Percentiles rank a stretch among this genome's conserved stretches.
Conservation (phyloP, 2,329 filamentous ascomycete species). For the Fonsecaea monophora region DNA sequence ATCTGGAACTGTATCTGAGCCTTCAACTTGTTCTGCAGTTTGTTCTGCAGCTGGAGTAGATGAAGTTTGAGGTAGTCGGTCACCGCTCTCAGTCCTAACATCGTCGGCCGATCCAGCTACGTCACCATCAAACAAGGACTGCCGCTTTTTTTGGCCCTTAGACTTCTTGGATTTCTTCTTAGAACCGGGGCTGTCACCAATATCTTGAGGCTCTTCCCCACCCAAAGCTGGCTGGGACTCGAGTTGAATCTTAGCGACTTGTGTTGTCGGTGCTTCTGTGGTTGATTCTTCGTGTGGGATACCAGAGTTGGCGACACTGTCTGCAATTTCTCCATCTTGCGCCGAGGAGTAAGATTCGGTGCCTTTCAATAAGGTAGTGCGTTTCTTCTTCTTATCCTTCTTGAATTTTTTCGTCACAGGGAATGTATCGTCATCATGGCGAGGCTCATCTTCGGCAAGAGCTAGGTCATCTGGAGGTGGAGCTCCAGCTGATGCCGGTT, state of each 20-base stretch:
- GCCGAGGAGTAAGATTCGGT: constrained; percentile 7
- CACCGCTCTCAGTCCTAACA: background rate
- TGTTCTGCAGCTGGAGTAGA: background rate
- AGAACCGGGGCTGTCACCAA: constrained; percentile 9
- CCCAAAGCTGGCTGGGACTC: background rate
- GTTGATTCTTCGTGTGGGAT: background rate
- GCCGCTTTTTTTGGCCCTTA: constrained; percentile 35
- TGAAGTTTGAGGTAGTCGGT: background rate
- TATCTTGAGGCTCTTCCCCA: constrained; percentile 9
- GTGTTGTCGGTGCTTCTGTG: background rate
- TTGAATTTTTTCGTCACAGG: constrained; percentile 23
- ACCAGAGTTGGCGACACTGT: background rate
- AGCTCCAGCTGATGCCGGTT: background rate
- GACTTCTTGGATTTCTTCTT: constrained; percentile 40
- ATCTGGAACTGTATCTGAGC: background rate
- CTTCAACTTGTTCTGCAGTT: background rate
- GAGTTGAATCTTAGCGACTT: background rate
- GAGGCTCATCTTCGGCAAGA: background rate
- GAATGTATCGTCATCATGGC: constrained; percentile 24
- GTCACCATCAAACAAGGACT: constrained; percentile 15
- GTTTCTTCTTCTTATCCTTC: constrained; percentile 38
- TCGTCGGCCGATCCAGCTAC: background rate
- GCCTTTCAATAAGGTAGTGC: constrained; percentile 23
- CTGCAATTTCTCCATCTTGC: background rate
- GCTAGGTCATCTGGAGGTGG: background rate